phyloP scores from a whole-genome alignment of 345 rosid species.

The Brassica cretica region DNA sequence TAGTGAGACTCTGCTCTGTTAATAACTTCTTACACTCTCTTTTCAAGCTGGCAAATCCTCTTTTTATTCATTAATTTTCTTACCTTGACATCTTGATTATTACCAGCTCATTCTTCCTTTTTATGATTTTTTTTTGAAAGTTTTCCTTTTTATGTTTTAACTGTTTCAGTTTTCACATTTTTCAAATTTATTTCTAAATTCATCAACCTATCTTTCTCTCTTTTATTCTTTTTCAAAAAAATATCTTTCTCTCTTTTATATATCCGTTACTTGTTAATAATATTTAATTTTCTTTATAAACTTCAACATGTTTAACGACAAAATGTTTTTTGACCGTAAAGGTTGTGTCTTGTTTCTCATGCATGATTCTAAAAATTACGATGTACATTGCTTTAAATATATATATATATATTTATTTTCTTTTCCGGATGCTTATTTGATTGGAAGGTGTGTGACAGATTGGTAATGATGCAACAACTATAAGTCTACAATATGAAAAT shows the following conservation, averaged over 20 bases:
- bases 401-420: not conserved
- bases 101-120: conserved; percentile 25
- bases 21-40: conserved; percentile 14
- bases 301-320: not conserved
- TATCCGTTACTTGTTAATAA: not conserved
- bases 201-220: not conserved
- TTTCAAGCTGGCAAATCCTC: conserved; percentile 19
- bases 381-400: not conserved
- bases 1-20: conserved; percentile 30
- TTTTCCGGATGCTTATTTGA: not conserved
- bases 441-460: not conserved
- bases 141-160: conserved; percentile 5
- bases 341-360: not conserved
- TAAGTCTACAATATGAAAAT: not conserved
- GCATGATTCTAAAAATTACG: not conserved
- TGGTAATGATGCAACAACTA: conserved; percentile 8
- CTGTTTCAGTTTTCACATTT: conserved; percentile 24
- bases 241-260: not conserved
- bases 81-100: conserved; percentile 13
- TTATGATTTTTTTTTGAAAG: not conserved
- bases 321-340: not conserved
- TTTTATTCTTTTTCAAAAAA: not conserved
- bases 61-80: conserved; percentile 11
- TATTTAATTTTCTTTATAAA: not conserved
- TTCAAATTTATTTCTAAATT: conserved; percentile 10